Evolutionary conservation across 2,329 filamentous ascomycete genomes (phyloP).

Genomic region (Beauveria pseudobassiana): DNA sequence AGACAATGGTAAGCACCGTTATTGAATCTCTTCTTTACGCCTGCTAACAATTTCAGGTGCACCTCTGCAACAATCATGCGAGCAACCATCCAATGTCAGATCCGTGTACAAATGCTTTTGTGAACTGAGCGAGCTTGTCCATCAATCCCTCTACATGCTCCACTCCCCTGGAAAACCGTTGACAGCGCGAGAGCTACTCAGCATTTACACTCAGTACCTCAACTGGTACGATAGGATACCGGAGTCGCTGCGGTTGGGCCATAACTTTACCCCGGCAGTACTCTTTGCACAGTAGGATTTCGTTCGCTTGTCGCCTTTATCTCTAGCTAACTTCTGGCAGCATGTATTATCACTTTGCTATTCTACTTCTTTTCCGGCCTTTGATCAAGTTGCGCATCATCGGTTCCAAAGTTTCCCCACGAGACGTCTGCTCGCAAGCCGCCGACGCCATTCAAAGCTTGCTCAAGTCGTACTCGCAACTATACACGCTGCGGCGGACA

Average conservation of each 20-base stretch:
- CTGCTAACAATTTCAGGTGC: slow-evolving; percentile 30
- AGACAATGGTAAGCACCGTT: slow-evolving; percentile 43
- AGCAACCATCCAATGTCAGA: slow-evolving; percentile 60
- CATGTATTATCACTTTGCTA: slow-evolving; percentile 65
- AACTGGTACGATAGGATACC: slow-evolving; percentile 66
- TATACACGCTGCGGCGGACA: slow-evolving; percentile 51
- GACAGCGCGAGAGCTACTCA: slow-evolving; percentile 55
- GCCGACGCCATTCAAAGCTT: slow-evolving; percentile 53
- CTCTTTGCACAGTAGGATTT: slow-evolving; percentile 62
- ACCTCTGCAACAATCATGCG: slow-evolving; percentile 45
- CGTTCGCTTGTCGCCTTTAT: background rate
- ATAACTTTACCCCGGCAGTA: slow-evolving; percentile 66
- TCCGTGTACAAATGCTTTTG: slow-evolving; percentile 63
- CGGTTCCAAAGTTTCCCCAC: slow-evolving; percentile 54
- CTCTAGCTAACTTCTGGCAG: slow-evolving; percentile 26
- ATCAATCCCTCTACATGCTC: slow-evolving; percentile 63
- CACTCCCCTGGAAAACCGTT: slow-evolving; percentile 61
- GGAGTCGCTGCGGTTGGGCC: slow-evolving; percentile 52
- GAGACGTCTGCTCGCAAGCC: slow-evolving; percentile 57
- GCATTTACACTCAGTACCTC: slow-evolving; percentile 60
- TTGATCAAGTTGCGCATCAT: slow-evolving; percentile 59
- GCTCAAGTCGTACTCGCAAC: slow-evolving; percentile 47
- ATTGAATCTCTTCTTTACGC: background rate
- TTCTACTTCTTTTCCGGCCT: slow-evolving; percentile 67
- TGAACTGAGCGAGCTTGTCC: slow-evolving; percentile 65